phyloP scores from a whole-genome alignment of 352 stramenopile genomes.

The Phytophthora pini region DNA sequence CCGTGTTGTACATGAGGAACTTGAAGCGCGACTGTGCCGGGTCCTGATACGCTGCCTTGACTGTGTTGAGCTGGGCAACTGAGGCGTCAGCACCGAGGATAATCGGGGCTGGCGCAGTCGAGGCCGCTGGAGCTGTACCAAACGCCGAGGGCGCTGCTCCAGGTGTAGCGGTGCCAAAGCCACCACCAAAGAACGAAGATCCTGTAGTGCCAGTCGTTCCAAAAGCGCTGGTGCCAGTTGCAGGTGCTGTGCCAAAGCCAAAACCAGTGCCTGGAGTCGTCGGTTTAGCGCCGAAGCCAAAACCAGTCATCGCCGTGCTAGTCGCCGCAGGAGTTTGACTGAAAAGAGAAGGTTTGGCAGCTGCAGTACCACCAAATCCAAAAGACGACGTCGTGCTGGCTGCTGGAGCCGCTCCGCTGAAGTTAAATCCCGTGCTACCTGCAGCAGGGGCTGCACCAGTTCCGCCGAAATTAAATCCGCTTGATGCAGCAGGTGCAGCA shows the following conservation, averaged over 20 bases:
- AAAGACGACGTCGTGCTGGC: conserved; percentile 36
- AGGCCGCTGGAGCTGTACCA: conserved; percentile 37
- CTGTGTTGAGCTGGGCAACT: conserved; percentile 78
- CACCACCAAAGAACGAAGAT: conserved; percentile 39
- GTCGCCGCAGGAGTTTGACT: conserved; percentile 44
- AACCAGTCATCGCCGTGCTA: conserved; percentile 35
- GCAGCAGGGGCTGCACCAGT: conserved; percentile 23
- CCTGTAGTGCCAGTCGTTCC: conserved; percentile 25
- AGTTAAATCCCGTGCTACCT: conserved; percentile 44
- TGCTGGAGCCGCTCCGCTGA: conserved; percentile 41
- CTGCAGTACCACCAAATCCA: conserved; percentile 38
- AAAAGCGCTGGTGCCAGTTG: conserved; percentile 19
- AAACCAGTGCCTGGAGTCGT: conserved; percentile 30
- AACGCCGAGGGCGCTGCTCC: conserved; percentile 31
- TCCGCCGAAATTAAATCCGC: conserved; percentile 41
- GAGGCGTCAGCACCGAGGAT: conserved; percentile 78
- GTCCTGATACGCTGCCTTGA: conserved; percentile 88
- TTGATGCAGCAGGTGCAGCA: conserved; percentile 17
- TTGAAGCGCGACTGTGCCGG: conserved; percentile 89
- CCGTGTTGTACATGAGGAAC: conserved; percentile 90
- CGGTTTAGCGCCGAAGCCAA: conserved; percentile 41
- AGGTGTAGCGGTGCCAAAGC: conserved; percentile 43
- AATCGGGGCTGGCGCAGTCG: conserved; percentile 68
- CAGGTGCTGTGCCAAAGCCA: conserved; percentile 44
- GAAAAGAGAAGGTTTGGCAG: conserved; percentile 60